Base-by-base conservation (phyloP, 305 asterid species). In the Stenogyne calaminthoides region DNA sequence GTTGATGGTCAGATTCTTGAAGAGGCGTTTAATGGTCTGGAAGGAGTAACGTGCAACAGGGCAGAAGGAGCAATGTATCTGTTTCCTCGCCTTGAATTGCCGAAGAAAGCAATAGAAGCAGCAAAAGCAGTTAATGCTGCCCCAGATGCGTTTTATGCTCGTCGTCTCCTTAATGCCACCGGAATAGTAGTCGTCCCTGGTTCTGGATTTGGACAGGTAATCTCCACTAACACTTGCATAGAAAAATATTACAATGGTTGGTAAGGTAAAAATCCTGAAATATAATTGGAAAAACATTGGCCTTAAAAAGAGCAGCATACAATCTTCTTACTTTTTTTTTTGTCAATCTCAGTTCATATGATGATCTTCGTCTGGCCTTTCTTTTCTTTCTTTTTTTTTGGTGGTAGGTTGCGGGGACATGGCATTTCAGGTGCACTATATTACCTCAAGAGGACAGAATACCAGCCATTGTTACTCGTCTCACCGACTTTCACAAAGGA, bases 11-110 rank as follows among this genome's bases (percentile, higher is more conserved):
- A 93, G 98, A 82, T 80, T 46, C 98, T 93, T 70, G 97, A 93
- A 82, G 96, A 84, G n/a, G 98, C 96, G 49, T 76, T 95, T 5
- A 90, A 92, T 71, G 85, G 76, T 77, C 84, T 95, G 70, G 99
- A 95, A 81, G 98, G 98, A 54, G 83, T 95, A 57, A 84, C 88
- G 9, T 95, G 99, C 91, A 88, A 95, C 78, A 86, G 91, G 80
- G 97, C 98, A 25, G 99, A 95, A 83, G 99, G 99, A 34, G 98
- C 99, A n/a, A 95, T 95, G 99, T 92, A 88, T 74, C 90, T 95
- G 46, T 95, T 95, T 78, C 99, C 99, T 9, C 81, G 94, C 18
- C 83, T 92, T 71, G 46, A 70, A 55, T 83, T 95, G 81, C 94
- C 99, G 0, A 77, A 75, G 70, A 92, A 90, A 76, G 99, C 96